Conservation (phyloP, 345 rosid species). For the Lepidium sativum region DNA sequence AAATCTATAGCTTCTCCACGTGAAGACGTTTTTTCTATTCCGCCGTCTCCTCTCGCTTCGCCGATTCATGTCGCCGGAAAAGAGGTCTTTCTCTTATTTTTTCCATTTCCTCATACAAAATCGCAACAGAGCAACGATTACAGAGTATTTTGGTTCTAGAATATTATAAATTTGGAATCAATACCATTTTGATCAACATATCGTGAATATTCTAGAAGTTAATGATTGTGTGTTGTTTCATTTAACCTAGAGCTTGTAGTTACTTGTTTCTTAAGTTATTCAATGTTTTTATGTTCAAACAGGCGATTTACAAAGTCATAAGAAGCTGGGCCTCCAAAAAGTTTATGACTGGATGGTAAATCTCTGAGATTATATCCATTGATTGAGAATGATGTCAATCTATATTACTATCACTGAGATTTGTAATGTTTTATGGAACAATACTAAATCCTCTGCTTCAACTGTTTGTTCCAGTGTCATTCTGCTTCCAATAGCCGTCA, state of each 20-base stretch:
- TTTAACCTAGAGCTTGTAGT: conserved; percentile 1
- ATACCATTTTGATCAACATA: not conserved
- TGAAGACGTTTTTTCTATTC: conserved; percentile 27
- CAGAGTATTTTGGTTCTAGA: too few relatives aligned
- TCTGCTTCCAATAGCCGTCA: conserved; percentile 58
- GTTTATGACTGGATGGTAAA: conserved; percentile 69
- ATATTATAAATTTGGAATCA: too few relatives aligned
- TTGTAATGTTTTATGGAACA: too few relatives aligned
- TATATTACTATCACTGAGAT: not conserved
- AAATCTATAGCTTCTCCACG: conserved; percentile 14
- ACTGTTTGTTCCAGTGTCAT: conserved; percentile 43
- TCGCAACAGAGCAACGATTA: not conserved
- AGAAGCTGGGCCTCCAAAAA: conserved; percentile 71
- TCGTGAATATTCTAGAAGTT: not conserved
- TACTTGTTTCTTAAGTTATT: conserved; percentile 18
- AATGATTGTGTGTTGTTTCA: not conserved
- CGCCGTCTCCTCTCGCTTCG: conserved; percentile 31
- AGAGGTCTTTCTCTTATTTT: conserved; percentile 38
- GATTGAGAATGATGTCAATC: not conserved
- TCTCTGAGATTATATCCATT: not conserved
- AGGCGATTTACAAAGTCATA: conserved; percentile 51
- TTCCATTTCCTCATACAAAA: not conserved
- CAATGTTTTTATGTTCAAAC: not conserved
- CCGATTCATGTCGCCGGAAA: conserved; percentile 43
- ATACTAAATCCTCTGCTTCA: not conserved